These are phyloP conservation scores for Mortierella hygrophila DNA, from an alignment of 192 early-diverging fungal genomes.

Conservation along the genomic window DNA sequence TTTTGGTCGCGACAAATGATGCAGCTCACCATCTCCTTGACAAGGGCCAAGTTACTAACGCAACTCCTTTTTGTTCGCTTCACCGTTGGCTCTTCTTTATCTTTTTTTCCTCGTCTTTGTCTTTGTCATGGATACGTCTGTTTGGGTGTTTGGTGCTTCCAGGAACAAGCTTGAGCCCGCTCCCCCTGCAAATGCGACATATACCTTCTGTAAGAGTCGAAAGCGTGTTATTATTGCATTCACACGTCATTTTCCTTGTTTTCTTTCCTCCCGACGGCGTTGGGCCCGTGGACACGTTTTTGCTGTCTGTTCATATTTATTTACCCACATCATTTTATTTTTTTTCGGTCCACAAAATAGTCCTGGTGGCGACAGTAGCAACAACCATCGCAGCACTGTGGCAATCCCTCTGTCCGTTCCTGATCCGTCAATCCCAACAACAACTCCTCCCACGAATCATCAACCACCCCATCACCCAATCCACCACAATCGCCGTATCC, in stretches of 20 bases:
- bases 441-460: constrained; percentile 26
- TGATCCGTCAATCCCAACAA: constrained; percentile 15
- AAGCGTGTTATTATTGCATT: not conserved
- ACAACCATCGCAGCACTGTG: constrained; percentile 31
- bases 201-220: constrained; percentile 40
- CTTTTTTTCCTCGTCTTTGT: not conserved
- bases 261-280: not conserved
- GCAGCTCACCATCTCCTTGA: not conserved
- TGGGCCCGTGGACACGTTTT: not conserved
- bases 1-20: not conserved
- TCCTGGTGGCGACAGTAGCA: constrained; percentile 41
- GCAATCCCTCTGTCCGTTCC: constrained; percentile 45
- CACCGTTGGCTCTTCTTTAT: not conserved
- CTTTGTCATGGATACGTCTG: not conserved
- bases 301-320: not conserved
- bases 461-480: constrained; percentile 43
- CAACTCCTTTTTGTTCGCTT: not conserved
- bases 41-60: not conserved
- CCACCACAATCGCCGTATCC: constrained; percentile 33
- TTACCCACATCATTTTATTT: not conserved
- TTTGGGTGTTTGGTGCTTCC: not conserved
- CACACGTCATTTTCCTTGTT: not conserved
- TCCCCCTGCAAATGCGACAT: constrained; percentile 14
- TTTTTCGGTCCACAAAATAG: constrained; percentile 7
- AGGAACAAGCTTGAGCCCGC: constrained; percentile 41